Base-by-base conservation (phyloP, 441 rosid genomes). In the Syzygium syzygioides region DNA sequence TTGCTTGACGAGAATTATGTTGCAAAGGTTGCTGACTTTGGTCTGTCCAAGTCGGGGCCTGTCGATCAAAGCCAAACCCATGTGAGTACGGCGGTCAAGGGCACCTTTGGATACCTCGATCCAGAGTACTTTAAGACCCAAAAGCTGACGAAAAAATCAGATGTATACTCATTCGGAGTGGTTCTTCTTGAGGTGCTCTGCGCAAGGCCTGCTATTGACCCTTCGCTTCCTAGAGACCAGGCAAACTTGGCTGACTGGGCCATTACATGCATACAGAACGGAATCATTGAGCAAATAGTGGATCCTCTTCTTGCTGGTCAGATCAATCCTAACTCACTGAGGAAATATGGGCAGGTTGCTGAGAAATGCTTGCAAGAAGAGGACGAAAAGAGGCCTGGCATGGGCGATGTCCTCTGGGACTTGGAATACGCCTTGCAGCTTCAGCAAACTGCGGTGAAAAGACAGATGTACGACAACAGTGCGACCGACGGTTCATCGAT, bases 371-470 rank as follows among this genome's bases (percentile, higher is more conserved):
- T 80, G 55, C 85, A 45, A 80, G 85, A 80, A 80, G 85, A 80
- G 55, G 85, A 14, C 55, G 52, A 80, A 80, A 32, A 48, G n/a
- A 80, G 85, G 52, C 99, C 99, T 28, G 88, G 96, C 56, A 98
- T 97, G 99, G 99, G 99, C 87, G 99, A 98, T 92, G 99, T 98
- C 52, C 88, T 96, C 85, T 98, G 99, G 99, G 96, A 97, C 87
- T 94, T 97, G 93, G 99, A 98, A 89, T 97, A 95, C 90, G 98
- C 99, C 53, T 92, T 97, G 90, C 99, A 98, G 92, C 94, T 98
- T 85, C 98, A 98, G 86, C 87, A 89, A 88, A 91, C 91, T 19
- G 62, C 89, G 15, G 55, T 52, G 6, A 62, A 4, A 10, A 89
- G 91, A 71, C 90, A 92, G 76, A 89, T 90, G 18, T 90, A 88